Conservation (phyloP, 2,329 filamentous ascomycete genomes). For the Fusarium albosuccineum region DNA sequence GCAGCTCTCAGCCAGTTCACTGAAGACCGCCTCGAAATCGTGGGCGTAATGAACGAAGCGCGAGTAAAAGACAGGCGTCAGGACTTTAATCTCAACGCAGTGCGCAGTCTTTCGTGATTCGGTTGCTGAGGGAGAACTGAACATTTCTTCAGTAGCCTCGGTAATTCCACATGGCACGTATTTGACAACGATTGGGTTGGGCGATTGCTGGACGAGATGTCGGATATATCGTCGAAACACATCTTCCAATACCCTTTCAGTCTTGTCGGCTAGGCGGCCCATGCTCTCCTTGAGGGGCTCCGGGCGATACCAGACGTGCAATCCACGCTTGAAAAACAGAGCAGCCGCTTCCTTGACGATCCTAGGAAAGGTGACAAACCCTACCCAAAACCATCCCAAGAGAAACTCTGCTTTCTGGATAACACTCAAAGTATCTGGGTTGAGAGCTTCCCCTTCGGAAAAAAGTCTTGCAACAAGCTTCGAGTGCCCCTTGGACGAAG, state of each 20-base stretch:
- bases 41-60: slow-evolving; percentile 74
- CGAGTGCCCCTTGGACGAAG: slow-evolving; percentile 69
- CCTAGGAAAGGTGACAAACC: slow-evolving; percentile 73
- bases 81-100: slow-evolving; percentile 67
- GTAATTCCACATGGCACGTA: slow-evolving; percentile 67
- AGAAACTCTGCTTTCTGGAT: slow-evolving; percentile 63
- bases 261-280: slow-evolving; percentile 63
- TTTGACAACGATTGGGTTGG: slow-evolving; percentile 60
- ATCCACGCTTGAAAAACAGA: slow-evolving; percentile 67
- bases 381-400: slow-evolving; percentile 74
- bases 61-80: slow-evolving; percentile 76
- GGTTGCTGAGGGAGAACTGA: slow-evolving; percentile 51
- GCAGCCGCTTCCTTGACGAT: slow-evolving; percentile 71
- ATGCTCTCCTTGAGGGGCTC: slow-evolving; percentile 71
- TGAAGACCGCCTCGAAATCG: slow-evolving; percentile 71
- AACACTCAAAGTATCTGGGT: slow-evolving; percentile 61
- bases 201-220: slow-evolving; percentile 62
- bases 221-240: slow-evolving; percentile 63
- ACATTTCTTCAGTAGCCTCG: slow-evolving; percentile 53
- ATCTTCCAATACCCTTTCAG: slow-evolving; percentile 62
- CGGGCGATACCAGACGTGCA: slow-evolving; percentile 75
- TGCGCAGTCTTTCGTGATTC: slow-evolving; percentile 40
- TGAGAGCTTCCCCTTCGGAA: slow-evolving; percentile 63
- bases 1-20: slow-evolving; percentile 69
- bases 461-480: slow-evolving; percentile 74